Evolutionary conservation across 257 asterid species (phyloP), one percentile per base, ranked within the genome.

Genomic region (Primulina tabacum): DNA sequence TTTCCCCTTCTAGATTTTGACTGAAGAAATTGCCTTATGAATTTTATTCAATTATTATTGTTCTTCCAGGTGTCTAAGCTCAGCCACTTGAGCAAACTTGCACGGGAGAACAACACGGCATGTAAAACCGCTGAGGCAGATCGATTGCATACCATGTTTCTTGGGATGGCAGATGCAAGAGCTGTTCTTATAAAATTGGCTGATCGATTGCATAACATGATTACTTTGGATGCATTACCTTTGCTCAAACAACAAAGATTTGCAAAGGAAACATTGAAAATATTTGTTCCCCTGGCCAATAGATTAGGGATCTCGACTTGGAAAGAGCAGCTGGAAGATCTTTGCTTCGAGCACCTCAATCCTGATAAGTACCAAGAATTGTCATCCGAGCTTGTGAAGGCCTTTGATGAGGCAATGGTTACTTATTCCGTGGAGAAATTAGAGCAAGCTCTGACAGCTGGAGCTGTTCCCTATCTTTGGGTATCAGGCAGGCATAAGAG

Each of bases 61-160:
- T 33, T 78, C 7, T 64, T 64, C 35, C 79, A 91, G 97, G 99
- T 94, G 57, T 88, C 99, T 34, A 91, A 94, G 82, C 85, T 94
- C 69, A 91, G 99, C 78, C 97, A 91, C 14, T 79, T 91, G 83
- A 94, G 99, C 89, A 94, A 94, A 87, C 96, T 94, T 72, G 99
- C 99, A 12, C 87, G 99, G 6, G 96, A 94, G 63, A 91, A 88
- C 79, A 80, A 91, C 84, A 94, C 97, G 0, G 99, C 99, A 62
- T 75, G 85, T 76, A 94, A 85, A 86, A 89, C 91, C 52, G 89
- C 56, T 14, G 99, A 94, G 83, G 99, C 99, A 37, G 97, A 94
- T 80, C 83, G 97, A 60, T 53, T 94, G 76, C 99, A 91, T 62
- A 94, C 97, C 20, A 94, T 94, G 97, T 91, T 89, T 84, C 97